Conservation (phyloP, 495 filamentous ascomycete genomes). For the Filosporella fistucella region DNA sequence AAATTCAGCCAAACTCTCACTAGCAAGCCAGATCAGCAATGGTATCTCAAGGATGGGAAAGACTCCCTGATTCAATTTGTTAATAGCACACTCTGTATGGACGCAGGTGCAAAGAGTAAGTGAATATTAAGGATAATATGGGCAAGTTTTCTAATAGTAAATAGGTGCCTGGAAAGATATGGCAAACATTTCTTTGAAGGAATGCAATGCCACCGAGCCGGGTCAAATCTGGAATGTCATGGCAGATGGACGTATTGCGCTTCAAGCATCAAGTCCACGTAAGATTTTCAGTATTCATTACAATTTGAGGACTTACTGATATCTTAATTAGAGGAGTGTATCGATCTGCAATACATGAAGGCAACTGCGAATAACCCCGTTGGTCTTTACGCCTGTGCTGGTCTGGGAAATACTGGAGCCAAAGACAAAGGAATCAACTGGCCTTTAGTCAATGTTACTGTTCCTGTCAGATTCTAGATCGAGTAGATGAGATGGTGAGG, state of each 20-base stretch:
- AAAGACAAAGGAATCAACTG: conserved; percentile 51
- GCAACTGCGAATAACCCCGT: conserved; percentile 47
- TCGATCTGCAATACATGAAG: conserved; percentile 48
- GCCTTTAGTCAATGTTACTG: conserved; percentile 35
- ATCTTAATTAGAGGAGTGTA: conserved; percentile 38
- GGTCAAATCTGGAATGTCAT: conserved; percentile 43
- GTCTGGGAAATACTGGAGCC: conserved; percentile 42
- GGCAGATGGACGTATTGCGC: conserved; percentile 43
- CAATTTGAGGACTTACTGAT: conserved; percentile 6
- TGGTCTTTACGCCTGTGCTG: conserved; percentile 45
- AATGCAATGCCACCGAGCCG: conserved; percentile 34
- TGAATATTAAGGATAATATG: neutral
- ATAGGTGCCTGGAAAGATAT: conserved; percentile 50
- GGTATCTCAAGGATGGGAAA: conserved; percentile 36
- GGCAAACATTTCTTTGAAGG: conserved; percentile 37
- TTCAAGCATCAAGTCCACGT: conserved; percentile 37
- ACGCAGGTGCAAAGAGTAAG: conserved; percentile 43
- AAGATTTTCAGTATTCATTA: conserved; percentile 16
- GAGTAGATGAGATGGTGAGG: too few species aligned
- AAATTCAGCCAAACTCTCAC: conserved; percentile 33
- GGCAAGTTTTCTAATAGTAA: neutral
- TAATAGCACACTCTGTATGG: conserved; percentile 40
- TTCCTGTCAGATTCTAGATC: too few species aligned
- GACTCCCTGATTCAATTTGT: conserved; percentile 40
- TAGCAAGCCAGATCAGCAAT: conserved; percentile 40